Evolutionary conservation across 106 monocot genomes (phyloP), one percentile per base, ranked within the genome.

Genomic region (Narthecium ossifragum): DNA sequence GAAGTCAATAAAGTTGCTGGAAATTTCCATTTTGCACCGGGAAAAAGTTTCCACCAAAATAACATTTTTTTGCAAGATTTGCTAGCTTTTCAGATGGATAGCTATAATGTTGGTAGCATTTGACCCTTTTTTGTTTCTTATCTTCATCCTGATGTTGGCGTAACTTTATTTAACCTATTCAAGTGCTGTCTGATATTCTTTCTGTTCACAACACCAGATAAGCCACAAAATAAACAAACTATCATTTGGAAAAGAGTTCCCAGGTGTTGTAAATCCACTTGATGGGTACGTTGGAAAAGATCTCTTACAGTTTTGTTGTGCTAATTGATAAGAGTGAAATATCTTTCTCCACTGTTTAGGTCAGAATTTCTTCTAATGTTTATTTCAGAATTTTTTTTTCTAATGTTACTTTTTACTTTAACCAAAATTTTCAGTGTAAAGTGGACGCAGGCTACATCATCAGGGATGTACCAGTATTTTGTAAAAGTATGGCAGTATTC

Each of bases 1-100:
- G 86, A 98, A 70, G 96, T 98, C 13, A 98, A 66, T 69, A 98
- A 90, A 87, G 96, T 98, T 24, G 96, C 96, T 61, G 96, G 96
- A 71, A 98, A 78, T 77, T 90, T 98, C 65, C 90, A 98, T 62
- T 98, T 98, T 74, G 80, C 96, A 57, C 81, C 84, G 72, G 96
- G 86, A 61, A 90, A 98, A 73, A 69, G 79, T 68, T 74, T 98
- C 43, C 90, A 90, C 49, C 81, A 74, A 29, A 75, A 77, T 26
- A 74, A 63, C 48, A 67, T 78, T 61, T 55, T 68, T 60, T 53
- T 86, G 51, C 75, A 76, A 65, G 86, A 92, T 67, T 59, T 92
- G 21, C 43, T 92, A 59, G 64, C 64, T 58, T 62, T 86, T 66
- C 82, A 92, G 50, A 47, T 74, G 30, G 91, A 86, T 55, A 74